These are phyloP conservation scores for Populus ilicifolia DNA, from an alignment of 345 rosid genomes.

Conservation along the genomic window DNA sequence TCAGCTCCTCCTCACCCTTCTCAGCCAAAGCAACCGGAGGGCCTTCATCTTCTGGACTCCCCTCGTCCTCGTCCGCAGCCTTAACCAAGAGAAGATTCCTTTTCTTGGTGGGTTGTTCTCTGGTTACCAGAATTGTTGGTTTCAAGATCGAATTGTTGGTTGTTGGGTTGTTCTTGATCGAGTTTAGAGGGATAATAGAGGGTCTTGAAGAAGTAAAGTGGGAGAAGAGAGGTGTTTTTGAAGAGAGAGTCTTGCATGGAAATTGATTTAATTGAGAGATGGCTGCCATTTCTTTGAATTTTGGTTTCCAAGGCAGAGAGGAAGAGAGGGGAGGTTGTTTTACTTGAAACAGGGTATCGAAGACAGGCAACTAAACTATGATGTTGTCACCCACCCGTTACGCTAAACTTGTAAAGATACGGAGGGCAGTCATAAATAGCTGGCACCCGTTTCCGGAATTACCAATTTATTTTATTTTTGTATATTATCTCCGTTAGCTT, in stretches of 20 bases:
- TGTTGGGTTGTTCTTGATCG: slow-evolving; percentile 8
- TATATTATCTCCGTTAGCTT: too few relatives aligned
- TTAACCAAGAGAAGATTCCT: slow-evolving; percentile 28
- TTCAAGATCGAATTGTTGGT: background rate
- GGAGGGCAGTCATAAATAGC: background rate
- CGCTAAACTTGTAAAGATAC: too few relatives aligned
- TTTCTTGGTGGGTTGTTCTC: slow-evolving; percentile 12
- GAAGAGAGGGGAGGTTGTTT: background rate
- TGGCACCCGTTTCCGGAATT: background rate
- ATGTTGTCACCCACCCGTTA: too few relatives aligned
- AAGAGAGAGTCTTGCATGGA: slow-evolving; percentile 36
- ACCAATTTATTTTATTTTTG: too few relatives aligned
- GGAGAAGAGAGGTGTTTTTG: slow-evolving; percentile 7
- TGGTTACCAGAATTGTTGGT: background rate
- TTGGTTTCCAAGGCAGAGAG: background rate
- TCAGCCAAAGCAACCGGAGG: slow-evolving; percentile 14
- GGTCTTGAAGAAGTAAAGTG: slow-evolving; percentile 15
- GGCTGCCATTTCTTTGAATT: slow-evolving; percentile 41
- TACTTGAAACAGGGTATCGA: too few relatives aligned
- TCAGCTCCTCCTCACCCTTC: slow-evolving; percentile 34
- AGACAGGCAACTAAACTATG: too few relatives aligned
- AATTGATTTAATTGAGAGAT: slow-evolving; percentile 42
- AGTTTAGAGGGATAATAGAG: slow-evolving; percentile 12
- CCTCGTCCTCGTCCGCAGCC: slow-evolving; percentile 30
- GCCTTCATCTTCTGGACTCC: slow-evolving; percentile 31